phyloP scores from a whole-genome alignment of 1,284 basidiomycete genomes.

The Trametes sp. region DNA sequence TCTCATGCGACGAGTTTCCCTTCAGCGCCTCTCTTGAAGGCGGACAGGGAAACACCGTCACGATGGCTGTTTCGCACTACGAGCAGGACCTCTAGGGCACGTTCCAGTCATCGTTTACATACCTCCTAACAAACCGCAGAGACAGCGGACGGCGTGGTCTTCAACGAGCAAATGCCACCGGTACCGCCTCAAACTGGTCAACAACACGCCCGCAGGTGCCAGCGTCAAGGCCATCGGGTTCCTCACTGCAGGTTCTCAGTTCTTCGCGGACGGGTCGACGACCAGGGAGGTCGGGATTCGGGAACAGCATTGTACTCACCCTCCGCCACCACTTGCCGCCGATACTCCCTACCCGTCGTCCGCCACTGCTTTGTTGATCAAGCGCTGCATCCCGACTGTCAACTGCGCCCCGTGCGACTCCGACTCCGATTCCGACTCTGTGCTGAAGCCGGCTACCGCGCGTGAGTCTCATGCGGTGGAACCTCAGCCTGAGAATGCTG shows the following conservation, averaged over 20 bases:
- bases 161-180: slow-evolving; percentile 3
- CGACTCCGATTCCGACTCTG: neutral
- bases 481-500: no score
- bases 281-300: neutral
- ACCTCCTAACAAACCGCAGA: neutral
- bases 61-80: neutral
- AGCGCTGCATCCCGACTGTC: neutral
- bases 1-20: slow-evolving; percentile 24
- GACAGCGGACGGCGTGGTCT: neutral
- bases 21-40: slow-evolving; percentile 19
- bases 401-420: neutral
- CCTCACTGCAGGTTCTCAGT: slow-evolving; percentile 11
- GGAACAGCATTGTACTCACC: neutral
- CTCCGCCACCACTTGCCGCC: neutral
- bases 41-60: slow-evolving; percentile 3
- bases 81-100: slow-evolving; percentile 14
- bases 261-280: neutral
- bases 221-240: slow-evolving; percentile 10
- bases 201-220: neutral
- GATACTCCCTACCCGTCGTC: neutral
- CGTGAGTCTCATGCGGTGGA: no score
- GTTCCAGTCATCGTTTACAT: slow-evolving; percentile 4
- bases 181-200: slow-evolving; percentile 5
- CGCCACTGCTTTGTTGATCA: neutral
- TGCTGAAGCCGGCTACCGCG: no score